Evolutionary conservation across 805 yeast genomes (phyloP).

Genomic region (Gaillardinia entomophila): DNA sequence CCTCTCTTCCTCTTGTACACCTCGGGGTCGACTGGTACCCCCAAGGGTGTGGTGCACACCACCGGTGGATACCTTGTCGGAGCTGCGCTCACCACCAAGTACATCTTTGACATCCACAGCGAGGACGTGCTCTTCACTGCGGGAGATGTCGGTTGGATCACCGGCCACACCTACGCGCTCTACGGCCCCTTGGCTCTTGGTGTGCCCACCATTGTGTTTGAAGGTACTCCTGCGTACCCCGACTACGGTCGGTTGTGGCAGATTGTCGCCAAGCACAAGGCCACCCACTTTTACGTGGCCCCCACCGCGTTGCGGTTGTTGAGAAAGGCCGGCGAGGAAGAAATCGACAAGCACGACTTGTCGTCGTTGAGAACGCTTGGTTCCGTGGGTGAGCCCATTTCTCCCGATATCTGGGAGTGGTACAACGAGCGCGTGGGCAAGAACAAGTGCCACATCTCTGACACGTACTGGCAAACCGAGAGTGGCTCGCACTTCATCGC

Average conservation of each 20-base stretch:
- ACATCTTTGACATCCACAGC: constrained; percentile 69
- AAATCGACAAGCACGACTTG: constrained; percentile 56
- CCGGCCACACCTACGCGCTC: constrained; percentile 80
- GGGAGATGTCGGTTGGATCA: constrained; percentile 90
- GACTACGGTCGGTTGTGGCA: constrained; percentile 76
- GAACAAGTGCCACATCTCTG: constrained; percentile 65
- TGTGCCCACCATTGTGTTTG: constrained; percentile 74
- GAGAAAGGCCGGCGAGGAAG: constrained; percentile 67
- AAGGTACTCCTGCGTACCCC: constrained; percentile 86
- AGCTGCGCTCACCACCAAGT: constrained; percentile 68
- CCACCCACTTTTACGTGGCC: constrained; percentile 77
- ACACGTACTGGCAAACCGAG: constrained; percentile 90
- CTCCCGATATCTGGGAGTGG: constrained; percentile 88
- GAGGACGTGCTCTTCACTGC: constrained; percentile 78
- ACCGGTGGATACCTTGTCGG: constrained; percentile 77
- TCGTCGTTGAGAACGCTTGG: constrained; percentile 65
- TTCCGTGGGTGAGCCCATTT: constrained; percentile 83
- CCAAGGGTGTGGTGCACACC: constrained; percentile 79
- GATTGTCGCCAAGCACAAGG: constrained; percentile 64
- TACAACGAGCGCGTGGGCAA: constrained; percentile 68
- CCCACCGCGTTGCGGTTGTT: constrained; percentile 77
- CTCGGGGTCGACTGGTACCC: constrained; percentile 85
- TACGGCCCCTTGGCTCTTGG: constrained; percentile 78
- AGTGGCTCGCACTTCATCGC: constrained; percentile 76
- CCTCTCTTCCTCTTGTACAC: constrained; percentile 77